Evolutionary conservation across 2,329 filamentous ascomycete species (phyloP).

Genomic region (Fusarium verticillioides): DNA sequence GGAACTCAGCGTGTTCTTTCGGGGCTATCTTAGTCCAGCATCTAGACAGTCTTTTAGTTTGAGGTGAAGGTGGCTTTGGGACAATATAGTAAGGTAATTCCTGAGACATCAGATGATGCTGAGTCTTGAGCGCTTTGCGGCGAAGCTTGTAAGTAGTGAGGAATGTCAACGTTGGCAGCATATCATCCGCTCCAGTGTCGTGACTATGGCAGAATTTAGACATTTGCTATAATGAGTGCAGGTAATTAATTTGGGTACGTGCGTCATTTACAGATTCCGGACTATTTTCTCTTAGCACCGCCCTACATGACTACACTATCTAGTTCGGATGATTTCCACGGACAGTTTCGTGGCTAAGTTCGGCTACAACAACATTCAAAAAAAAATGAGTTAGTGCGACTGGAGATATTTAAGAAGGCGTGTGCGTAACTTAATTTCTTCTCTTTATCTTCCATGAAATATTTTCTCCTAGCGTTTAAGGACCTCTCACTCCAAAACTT

Average conservation of each 20-base stretch:
- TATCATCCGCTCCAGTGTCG: fast-evolving
- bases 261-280: not conserved
- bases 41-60: not conserved
- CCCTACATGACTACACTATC: not conserved
- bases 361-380: not conserved
- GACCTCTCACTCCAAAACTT: not conserved
- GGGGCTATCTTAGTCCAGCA: not conserved
- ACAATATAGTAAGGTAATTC: not conserved
- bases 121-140: not conserved
- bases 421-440: not conserved
- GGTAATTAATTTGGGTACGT: no score
- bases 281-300: not conserved
- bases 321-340: not conserved
- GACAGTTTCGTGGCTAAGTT: not conserved
- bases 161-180: not conserved
- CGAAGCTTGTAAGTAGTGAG: not conserved
- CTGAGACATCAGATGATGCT: not conserved
- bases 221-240: not conserved
- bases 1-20: not conserved
- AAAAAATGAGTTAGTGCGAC: not conserved
- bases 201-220: not conserved
- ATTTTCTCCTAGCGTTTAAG: not conserved
- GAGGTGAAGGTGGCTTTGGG: not conserved
- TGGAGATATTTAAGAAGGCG: not conserved
- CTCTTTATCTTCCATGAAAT: not conserved